Conservation (phyloP, 2,329 filamentous ascomycete species). For the Aspergillus oerlinghausenensis region DNA sequence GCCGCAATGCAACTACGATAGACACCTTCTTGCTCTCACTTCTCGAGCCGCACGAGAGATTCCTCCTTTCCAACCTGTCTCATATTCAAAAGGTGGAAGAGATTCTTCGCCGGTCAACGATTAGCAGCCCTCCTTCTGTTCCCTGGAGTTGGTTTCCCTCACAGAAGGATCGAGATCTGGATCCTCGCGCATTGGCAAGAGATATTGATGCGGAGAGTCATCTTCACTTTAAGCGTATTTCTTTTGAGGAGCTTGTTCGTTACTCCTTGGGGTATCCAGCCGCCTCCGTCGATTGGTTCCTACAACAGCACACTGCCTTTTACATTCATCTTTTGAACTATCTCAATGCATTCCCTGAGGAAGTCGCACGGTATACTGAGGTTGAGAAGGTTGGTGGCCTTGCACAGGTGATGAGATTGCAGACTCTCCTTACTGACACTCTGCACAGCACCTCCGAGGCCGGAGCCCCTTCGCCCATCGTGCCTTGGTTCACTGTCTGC, state of each 20-base stretch:
- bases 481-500: conserved; percentile 29
- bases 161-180: conserved; percentile 14
- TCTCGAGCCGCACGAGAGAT: conserved; percentile 23
- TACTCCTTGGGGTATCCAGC: conserved; percentile 34
- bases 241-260: conserved; percentile 38
- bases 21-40: conserved; percentile 29
- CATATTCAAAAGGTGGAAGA: conserved; percentile 39
- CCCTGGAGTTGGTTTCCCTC: conserved; percentile 37
- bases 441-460: conserved; percentile 28
- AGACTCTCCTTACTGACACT: not conserved
- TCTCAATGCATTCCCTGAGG: conserved; percentile 28
- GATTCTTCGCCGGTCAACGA: conserved; percentile 31
- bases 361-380: conserved; percentile 28
- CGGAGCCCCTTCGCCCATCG: conserved; percentile 37
- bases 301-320: conserved; percentile 34
- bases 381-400: conserved; percentile 32
- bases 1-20: conserved; percentile 29
- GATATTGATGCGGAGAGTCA: conserved; percentile 37
- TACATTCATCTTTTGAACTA: conserved; percentile 31
- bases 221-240: conserved; percentile 35
- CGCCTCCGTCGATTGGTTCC: conserved; percentile 34
- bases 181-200: conserved; percentile 25
- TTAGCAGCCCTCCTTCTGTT: conserved; percentile 15
- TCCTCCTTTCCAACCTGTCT: conserved; percentile 24
- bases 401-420: not conserved